Percentiles rank a stretch among this genome's conserved stretches.
phyloP scores from a whole-genome alignment of 2,329 filamentous ascomycete genomes.

The Colletotrichum lentis region DNA sequence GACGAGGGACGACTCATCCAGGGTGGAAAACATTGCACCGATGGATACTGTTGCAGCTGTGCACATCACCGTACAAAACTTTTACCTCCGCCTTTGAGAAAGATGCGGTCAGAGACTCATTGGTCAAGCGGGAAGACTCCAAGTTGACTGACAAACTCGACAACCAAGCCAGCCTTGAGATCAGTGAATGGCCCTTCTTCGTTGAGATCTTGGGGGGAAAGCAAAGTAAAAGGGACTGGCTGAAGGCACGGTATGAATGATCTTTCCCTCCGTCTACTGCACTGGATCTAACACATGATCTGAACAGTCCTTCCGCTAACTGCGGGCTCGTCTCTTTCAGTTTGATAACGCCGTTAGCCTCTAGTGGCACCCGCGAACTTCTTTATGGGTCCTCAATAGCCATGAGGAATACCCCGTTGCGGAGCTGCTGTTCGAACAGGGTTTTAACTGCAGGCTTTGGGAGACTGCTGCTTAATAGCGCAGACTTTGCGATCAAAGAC shows the following conservation, averaged over 20 bases:
- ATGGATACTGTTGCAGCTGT: background rate
- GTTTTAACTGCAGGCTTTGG: background rate
- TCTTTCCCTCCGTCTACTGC: background rate
- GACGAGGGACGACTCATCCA: background rate
- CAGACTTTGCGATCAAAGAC: background rate
- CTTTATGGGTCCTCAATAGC: background rate
- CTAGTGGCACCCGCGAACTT: background rate
- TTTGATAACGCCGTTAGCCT: background rate
- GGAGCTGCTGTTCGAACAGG: background rate
- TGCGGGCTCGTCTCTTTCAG: background rate
- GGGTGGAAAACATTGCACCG: background rate
- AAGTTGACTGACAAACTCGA: background rate
- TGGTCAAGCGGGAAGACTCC: background rate
- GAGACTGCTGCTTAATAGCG: background rate
- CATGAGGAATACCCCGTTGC: background rate
- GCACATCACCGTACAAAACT: background rate
- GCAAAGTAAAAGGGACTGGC: background rate
- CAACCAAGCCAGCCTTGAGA: background rate
- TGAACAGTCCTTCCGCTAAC: background rate
- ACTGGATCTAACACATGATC: background rate
- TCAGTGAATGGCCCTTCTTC: background rate
- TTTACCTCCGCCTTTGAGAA: background rate
- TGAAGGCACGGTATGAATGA: background rate
- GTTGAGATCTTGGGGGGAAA: background rate
- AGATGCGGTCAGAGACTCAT: background rate